Evolutionary conservation across 805 yeast genomes (phyloP).

Genomic region (Candida fluviatilis): DNA sequence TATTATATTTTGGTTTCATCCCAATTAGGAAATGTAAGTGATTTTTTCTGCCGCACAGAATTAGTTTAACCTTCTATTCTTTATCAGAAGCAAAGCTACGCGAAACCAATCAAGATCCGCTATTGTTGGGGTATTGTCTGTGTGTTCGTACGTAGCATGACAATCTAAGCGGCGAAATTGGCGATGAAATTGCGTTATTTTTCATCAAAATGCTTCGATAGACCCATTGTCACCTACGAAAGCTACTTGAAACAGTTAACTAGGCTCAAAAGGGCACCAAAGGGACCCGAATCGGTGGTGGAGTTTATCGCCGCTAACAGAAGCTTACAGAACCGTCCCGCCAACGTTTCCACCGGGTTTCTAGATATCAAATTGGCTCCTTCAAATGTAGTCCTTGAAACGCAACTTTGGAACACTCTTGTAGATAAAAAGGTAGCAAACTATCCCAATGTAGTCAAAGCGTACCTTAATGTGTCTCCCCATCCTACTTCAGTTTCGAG

Average conservation of each 20-base stretch:
- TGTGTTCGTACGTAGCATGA: too few species aligned
- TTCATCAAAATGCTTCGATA: slow-evolving; percentile 2
- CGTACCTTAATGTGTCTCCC: slow-evolving; percentile 18
- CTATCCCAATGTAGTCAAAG: slow-evolving; percentile 8
- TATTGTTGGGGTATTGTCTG: too few species aligned
- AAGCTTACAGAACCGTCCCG: slow-evolving; percentile 11
- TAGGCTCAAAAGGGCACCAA: slow-evolving; percentile 1
- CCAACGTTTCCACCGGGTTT: slow-evolving; percentile 5
- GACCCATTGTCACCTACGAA: slow-evolving; percentile 24
- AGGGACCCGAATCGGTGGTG: slow-evolving; percentile 7
- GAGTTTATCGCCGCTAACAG: slow-evolving; percentile 23
- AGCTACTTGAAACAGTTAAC: slow-evolving; percentile 17
- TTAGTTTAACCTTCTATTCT: neutral
- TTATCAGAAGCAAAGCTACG: neutral
- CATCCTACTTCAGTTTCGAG: slow-evolving; percentile 10
- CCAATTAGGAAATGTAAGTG: slow-evolving; percentile 5
- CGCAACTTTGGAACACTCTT: slow-evolving; percentile 10
- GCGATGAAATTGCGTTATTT: slow-evolving; percentile 3
- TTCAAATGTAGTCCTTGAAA: slow-evolving; percentile 13
- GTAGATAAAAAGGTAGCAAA: neutral
- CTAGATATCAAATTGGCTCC: slow-evolving; percentile 12
- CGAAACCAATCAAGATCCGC: too few species aligned
- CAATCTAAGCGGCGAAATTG: neutral
- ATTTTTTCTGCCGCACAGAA: neutral
- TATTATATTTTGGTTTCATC: neutral